Percentiles rank a stretch among this genome's conserved stretches.
phyloP scores from a whole-genome alignment of 2,329 filamentous ascomycete species.

The Pseudocercospora vitis region DNA sequence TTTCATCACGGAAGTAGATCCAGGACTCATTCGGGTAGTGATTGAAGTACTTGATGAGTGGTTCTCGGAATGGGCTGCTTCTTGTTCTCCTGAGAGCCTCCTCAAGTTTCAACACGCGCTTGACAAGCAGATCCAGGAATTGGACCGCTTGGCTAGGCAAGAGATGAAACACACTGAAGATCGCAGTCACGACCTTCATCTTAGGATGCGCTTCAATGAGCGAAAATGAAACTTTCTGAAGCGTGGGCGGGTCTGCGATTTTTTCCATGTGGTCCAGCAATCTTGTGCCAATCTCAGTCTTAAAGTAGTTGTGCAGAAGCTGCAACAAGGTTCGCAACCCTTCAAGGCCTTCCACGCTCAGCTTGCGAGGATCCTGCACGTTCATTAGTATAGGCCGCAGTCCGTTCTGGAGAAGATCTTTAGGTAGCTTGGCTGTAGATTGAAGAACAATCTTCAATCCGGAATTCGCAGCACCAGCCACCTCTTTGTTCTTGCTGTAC shows the following conservation, averaged over 20 bases:
- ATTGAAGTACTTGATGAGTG: conserved; percentile 90
- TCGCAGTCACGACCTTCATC: conserved; percentile 93
- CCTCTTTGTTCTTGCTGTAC: conserved; percentile 88
- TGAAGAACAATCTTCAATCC: conserved; percentile 84
- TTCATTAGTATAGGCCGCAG: conserved; percentile 94
- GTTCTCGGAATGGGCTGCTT: conserved; percentile 85
- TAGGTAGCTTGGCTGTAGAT: conserved; percentile 87
- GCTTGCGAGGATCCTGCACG: conserved; percentile 85
- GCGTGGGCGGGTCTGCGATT: conserved; percentile 74
- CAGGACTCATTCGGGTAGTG: conserved; percentile 88
- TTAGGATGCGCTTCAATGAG: conserved; percentile 88
- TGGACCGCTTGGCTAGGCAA: conserved; percentile 83
- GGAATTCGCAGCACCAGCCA: conserved; percentile 89
- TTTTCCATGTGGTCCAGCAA: conserved; percentile 92
- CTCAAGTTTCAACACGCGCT: conserved; percentile 87
- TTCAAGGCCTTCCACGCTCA: conserved; percentile 86
- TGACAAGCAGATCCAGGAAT: conserved; percentile 87
- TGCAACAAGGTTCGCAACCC: conserved; percentile 87
- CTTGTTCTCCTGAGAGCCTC: conserved; percentile 80
- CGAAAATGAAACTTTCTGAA: conserved; percentile 91
- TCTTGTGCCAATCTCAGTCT: conserved; percentile 91
- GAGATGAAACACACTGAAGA: conserved; percentile 97
- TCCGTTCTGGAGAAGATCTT: conserved; percentile 91
- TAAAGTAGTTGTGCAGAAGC: conserved; percentile 96
- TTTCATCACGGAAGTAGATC: conserved; percentile 71